Percentiles rank a stretch among this genome's conserved stretches.
Conservation (phyloP, 2,329 filamentous ascomycete species). For the Colletotrichum graminicola region DNA sequence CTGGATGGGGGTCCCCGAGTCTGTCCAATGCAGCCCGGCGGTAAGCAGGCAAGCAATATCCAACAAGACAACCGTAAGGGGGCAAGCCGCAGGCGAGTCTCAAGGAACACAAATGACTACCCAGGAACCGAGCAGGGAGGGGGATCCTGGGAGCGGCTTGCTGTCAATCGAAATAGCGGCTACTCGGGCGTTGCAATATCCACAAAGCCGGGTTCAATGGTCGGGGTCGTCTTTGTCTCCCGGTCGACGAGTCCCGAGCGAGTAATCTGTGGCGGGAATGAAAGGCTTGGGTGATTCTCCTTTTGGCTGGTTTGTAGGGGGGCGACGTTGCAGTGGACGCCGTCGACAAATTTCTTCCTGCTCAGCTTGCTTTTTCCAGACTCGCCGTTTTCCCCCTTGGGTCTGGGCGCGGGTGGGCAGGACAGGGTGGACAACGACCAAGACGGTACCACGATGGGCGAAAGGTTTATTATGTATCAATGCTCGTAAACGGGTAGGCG, state of each 20-base stretch:
- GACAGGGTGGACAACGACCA: conserved; percentile 19
- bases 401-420: conserved; percentile 27
- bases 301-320: conserved; percentile 8
- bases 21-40: conserved; percentile 6
- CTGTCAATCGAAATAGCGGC: conserved; percentile 1
- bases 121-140: background rate
- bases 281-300: conserved; percentile 13
- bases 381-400: conserved; percentile 18
- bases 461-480: conserved; percentile 30
- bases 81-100: background rate
- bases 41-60: conserved; percentile 11
- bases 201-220: conserved; percentile 30
- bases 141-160: background rate
- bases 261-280: conserved; percentile 35
- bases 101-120: background rate
- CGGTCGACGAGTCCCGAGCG: conserved; percentile 27
- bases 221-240: conserved; percentile 18
- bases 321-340: conserved; percentile 27
- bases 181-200: conserved; percentile 38
- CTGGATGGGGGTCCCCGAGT: background rate
- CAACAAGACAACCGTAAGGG: conserved; percentile 1
- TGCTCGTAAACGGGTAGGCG: conserved; percentile 5
- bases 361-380: conserved; percentile 22
- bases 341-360: conserved; percentile 4
- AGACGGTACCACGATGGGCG: conserved; percentile 17